These are phyloP conservation scores for Populus hybrid DNA, from an alignment of 441 rosid genomes.

Conservation along the genomic window DNA sequence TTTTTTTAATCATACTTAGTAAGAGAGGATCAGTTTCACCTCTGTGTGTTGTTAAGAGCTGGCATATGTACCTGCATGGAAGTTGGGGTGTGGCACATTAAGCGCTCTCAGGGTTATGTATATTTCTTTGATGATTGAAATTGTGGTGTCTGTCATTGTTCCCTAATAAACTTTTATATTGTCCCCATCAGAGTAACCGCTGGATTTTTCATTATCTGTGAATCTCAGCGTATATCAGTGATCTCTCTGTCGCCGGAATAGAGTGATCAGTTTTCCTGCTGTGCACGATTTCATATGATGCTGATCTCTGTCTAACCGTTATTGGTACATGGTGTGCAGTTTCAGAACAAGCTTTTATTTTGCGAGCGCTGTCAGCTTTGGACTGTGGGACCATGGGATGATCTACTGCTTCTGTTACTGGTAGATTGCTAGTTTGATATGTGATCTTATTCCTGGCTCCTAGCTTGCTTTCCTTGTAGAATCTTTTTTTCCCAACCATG, in stretches of 20 bases:
- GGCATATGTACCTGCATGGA: not conserved
- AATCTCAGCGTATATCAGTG: not conserved
- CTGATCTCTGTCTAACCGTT: not conserved
- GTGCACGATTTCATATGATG: not conserved
- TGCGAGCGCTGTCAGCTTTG: not conserved
- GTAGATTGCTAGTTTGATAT: not conserved
- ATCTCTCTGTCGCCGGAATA: not conserved
- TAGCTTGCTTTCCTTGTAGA: slow-evolving; percentile 1
- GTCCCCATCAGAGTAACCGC: not conserved
- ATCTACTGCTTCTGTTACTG: not conserved
- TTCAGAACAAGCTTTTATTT: not conserved
- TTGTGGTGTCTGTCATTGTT: not conserved
- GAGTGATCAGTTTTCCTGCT: not conserved
- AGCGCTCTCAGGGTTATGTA: not conserved
- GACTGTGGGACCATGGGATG: not conserved
- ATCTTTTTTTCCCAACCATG: not conserved
- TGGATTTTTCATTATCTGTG: not conserved
- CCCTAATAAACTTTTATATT: not conserved
- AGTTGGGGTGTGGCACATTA: not conserved
- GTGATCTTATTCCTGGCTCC: not conserved
- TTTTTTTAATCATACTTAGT: not conserved
- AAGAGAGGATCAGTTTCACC: not conserved
- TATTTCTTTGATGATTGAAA: not conserved
- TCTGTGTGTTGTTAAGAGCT: slow-evolving; percentile 1
- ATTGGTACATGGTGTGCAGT: not conserved